These are phyloP conservation scores for Amphicarpaea edgeworthii DNA, from an alignment of 306 rosid species.

Conservation along the genomic window DNA sequence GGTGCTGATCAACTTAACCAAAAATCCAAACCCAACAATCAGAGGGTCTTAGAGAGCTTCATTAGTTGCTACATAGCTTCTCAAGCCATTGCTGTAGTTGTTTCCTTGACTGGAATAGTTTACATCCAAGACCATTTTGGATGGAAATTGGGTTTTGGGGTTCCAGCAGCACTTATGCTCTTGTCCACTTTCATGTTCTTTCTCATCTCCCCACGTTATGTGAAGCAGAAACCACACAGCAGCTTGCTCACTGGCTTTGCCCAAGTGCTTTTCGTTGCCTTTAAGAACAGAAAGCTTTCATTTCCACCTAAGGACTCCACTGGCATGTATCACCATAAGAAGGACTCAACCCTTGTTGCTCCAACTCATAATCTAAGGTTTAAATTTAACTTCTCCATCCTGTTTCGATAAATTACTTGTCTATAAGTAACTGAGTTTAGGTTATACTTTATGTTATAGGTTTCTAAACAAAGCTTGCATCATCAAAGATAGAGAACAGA, in stretches of 20 bases:
- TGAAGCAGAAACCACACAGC: slow-evolving; percentile 58
- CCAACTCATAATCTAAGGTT: slow-evolving; percentile 76
- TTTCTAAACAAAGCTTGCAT: slow-evolving; percentile 71
- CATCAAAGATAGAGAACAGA: slow-evolving; percentile 53
- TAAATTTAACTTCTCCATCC: not conserved
- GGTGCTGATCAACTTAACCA: slow-evolving; percentile 72
- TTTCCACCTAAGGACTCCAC: slow-evolving; percentile 45
- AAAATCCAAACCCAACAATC: slow-evolving; percentile 50
- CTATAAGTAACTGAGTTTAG: not conserved
- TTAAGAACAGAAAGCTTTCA: slow-evolving; percentile 54
- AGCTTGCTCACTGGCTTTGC: slow-evolving; percentile 66
- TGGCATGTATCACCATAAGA: slow-evolving; percentile 48
- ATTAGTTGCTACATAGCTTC: slow-evolving; percentile 71
- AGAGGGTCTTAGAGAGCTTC: slow-evolving; percentile 63
- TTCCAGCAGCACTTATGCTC: slow-evolving; percentile 70
- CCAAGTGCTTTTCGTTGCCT: slow-evolving; percentile 58
- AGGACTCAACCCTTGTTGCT: slow-evolving; percentile 54
- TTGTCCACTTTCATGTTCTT: slow-evolving; percentile 55
- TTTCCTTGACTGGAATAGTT: slow-evolving; percentile 63
- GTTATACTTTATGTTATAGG: slow-evolving; percentile 43
- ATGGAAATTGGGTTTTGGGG: slow-evolving; percentile 78
- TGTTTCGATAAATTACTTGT: too few species aligned
- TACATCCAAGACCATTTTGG: slow-evolving; percentile 67
- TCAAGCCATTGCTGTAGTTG: slow-evolving; percentile 50
- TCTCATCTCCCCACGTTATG: slow-evolving; percentile 58